These are phyloP conservation scores for Alternaria ventricosa DNA, from an alignment of 2,329 filamentous ascomycete species.

Conservation along the genomic window DNA sequence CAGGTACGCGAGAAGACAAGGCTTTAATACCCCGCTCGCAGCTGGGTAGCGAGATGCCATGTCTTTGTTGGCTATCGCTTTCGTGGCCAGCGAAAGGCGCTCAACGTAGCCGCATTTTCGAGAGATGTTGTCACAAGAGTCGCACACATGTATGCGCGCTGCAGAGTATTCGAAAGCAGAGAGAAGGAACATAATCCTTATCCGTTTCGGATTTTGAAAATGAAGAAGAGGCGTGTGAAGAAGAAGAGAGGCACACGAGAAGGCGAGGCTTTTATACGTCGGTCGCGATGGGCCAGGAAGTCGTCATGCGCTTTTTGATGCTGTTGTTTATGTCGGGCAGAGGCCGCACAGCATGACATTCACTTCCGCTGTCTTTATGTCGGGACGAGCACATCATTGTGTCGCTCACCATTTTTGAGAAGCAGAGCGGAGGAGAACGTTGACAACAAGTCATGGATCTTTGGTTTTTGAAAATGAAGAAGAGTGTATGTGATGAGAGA, in stretches of 20 bases:
- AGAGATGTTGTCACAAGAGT: background rate
- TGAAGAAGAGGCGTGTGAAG: background rate
- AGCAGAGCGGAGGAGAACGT: background rate
- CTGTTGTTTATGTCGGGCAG: background rate
- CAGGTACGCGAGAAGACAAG: too few species aligned
- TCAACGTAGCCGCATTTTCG: accelerated
- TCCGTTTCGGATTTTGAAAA: background rate
- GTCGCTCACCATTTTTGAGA: background rate
- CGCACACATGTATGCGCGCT: background rate
- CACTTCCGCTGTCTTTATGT: too few species aligned
- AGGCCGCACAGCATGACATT: too few species aligned
- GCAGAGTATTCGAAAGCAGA: background rate
- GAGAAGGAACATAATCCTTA: background rate
- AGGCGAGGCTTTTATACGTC: background rate
- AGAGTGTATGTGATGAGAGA: background rate
- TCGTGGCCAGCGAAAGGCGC: too few species aligned
- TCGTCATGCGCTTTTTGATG: too few species aligned
- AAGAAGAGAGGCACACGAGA: background rate
- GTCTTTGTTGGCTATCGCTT: too few species aligned
- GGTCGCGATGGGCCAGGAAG: too few species aligned
- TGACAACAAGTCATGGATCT: background rate
- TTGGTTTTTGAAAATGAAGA: background rate
- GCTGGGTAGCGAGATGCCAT: too few species aligned
- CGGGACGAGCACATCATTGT: too few species aligned
- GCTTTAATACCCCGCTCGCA: too few species aligned